Evolutionary conservation across 768 basidiomycete genomes (phyloP).

Genomic region (Mycena leptocephala): DNA sequence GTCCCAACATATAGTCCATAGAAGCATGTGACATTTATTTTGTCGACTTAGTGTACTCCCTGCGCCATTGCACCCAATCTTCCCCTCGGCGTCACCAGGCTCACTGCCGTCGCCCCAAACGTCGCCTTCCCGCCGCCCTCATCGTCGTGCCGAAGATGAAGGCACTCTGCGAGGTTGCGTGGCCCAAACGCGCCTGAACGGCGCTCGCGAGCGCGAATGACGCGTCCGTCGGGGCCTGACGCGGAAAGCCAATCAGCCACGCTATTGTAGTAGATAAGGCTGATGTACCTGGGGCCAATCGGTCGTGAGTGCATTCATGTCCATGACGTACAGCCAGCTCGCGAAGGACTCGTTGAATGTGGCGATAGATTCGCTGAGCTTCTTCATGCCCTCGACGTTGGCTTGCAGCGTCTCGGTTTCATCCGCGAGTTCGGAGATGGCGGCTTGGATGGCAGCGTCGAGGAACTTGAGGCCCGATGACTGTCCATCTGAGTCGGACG

Average conservation of each 20-base stretch:
- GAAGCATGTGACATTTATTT: no score
- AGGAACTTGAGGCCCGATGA: conserved; percentile 88
- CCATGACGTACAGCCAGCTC: conserved; percentile 92
- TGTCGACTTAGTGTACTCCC: no score
- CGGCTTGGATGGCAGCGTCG: no score
- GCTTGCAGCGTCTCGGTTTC: conserved; percentile 87
- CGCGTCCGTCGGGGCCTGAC: conserved; percentile 73
- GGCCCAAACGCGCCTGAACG: conserved; percentile 68
- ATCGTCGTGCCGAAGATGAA: no score
- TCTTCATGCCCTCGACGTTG: conserved; percentile 81
- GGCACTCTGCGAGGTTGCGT: no score
- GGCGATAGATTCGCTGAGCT: conserved; percentile 82
- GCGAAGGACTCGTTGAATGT: conserved; percentile 96
- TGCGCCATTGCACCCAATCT: no score
- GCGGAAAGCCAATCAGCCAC: background rate
- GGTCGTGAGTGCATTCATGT: conserved; percentile 95
- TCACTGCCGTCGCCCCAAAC: no score
- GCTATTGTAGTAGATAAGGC: background rate
- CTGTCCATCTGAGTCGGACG: conserved; percentile 85
- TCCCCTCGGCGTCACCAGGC: no score
- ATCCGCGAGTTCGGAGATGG: conserved; percentile 89
- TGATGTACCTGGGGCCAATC: conserved; percentile 89
- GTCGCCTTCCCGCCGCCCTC: no score
- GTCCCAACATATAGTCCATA: no score
- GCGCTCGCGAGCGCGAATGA: conserved; percentile 73